phyloP scores from a whole-genome alignment of 352 stramenopile species.

The Hyaloperonospora brassicae region DNA sequence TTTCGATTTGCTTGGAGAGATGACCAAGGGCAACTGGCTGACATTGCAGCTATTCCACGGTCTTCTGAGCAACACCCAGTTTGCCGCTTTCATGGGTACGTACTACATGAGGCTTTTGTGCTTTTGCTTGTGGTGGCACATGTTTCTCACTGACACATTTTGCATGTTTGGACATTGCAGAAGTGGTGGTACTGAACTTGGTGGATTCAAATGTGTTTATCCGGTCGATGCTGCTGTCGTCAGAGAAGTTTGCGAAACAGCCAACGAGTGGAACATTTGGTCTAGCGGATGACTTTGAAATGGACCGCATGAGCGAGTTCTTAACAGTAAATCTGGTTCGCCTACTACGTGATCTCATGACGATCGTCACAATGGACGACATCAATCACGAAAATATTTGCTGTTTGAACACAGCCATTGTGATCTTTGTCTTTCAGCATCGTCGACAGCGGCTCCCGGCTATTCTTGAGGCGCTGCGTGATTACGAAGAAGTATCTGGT shows the following conservation, averaged over 20 bases:
- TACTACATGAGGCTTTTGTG: conserved; percentile 1
- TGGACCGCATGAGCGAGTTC: conserved; percentile 84
- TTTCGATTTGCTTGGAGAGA: conserved; percentile 93
- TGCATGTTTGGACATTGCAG: conserved; percentile 25
- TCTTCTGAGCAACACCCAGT: conserved; percentile 82
- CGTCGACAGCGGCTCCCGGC: conserved; percentile 71
- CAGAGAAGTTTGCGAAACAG: conserved; percentile 56
- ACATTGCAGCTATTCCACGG: conserved; percentile 87
- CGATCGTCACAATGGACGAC: conserved; percentile 89
- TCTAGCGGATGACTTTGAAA: conserved; percentile 43
- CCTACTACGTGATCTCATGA: conserved; percentile 92
- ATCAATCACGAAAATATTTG: conserved; percentile 98
- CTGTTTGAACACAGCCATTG: conserved; percentile 94
- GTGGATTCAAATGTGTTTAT: conserved; percentile 97
- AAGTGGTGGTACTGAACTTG: conserved; percentile 89
- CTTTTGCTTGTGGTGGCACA: conserved; percentile 3
- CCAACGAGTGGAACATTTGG: conserved; percentile 32
- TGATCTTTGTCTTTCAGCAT: conserved; percentile 92
- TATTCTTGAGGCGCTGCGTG: conserved; percentile 61
- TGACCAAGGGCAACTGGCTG: conserved; percentile 90
- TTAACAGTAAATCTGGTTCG: conserved; percentile 81
- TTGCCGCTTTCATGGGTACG: conserved; percentile 85
- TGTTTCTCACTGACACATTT: conserved; percentile 7
- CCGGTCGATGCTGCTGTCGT: conserved; percentile 84
- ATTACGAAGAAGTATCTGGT: conserved; percentile 52